Base-by-base conservation (phyloP, 192 early-diverging fungal species). In the Paraglomus occultum region DNA sequence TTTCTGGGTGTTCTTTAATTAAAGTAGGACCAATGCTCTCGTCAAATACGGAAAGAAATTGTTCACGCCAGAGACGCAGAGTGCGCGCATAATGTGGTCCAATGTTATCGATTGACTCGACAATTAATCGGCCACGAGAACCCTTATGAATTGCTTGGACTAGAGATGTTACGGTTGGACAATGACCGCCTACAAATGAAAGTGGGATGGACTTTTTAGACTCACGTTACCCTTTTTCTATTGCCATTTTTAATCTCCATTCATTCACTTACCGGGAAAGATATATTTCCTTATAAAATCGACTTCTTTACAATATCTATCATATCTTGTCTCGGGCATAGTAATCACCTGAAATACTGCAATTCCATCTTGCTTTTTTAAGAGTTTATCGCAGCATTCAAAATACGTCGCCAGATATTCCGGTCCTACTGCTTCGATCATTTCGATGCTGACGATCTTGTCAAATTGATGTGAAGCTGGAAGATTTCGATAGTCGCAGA, bases 201-300 rank as follows among this genome's bases (percentile, higher is more conserved):
- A 18, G 1, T 42, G 6, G 5, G 9, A 1, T 61, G 60, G n/a
- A 22, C n/a, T n/a, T 20, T 60, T 52, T 22, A 61, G 57, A 58
- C 0, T 67, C 51, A 20, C 10, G 3, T 38, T 17, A 70, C 3
- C 66, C 15, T 40, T 18, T 11, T 20, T 31, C 1, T 31, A 31
- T 31, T 31, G 31, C 31, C 31, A 31, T 31, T 31, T 31, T 31
- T 18, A 64, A 2, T 6, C 0, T 17, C 0, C 17, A 64, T 31
- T 15, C 42, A 66, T 3, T 46, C 11, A 46, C 17, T 57, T 59
- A 51, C 90, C 90, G 12, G 90, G 90, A 71, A 91, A 91, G 42
- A 91, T 91, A 75, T 91, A 82, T 76, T 88, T 87, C 59, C 88
- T 81, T 67, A 91, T 91, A 76, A 87, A 88, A 76, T 91, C 89